Evolutionary conservation across 192 early-diverging fungal species (phyloP), one percentile per base, ranked within the genome.

Genomic region (Anaeromyces robustus): DNA sequence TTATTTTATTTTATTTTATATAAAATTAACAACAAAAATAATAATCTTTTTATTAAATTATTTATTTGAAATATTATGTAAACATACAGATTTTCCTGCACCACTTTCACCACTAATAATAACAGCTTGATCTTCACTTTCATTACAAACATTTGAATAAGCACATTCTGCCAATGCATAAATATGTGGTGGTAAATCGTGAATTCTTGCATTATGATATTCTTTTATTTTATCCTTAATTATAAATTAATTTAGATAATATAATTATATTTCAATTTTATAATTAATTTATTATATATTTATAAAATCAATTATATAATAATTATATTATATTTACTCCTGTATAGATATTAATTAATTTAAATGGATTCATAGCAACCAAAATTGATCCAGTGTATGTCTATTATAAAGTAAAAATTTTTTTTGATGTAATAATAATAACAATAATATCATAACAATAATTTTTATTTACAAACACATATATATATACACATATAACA

Each of bases 61-160:
- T 41, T 41, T 52, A 13, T 52, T 4, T 52, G 5, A 39, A 39
- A 12, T 2, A 52, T 52, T 52, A 13, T 13, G 18, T 52, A 2
- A 41, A 22, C 52, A 68, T 68, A 68, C 89, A 28, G 89, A 87
- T 82, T 90, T 91, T 30, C 89, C 89, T 22, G 89, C 89, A 16
- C 89, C 89, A 77, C 86, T 88, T 82, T 90, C 89, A 30, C 89
- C 89, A 37, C 83, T 85, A 80, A 90, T 90, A 79, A 90, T 90
- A 30, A 89, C 86, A 19, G 88, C 84, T 79, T 90, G 89, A 79
- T 90, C 88, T 29, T 87, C 37, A 28, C 78, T 82, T 30, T 78
- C 79, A 19, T 29, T 77, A 17, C 84, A 80, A n/a, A 90, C 81
- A 78, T 85, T 90, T 5, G 83, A 77, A 79, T 89, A 87, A 11